A percentile compares a stretch with the other conserved stretches of the same genome.
phyloP scores from a whole-genome alignment of 1,284 basidiomycete genomes.

The Ganoderma boninense region DNA sequence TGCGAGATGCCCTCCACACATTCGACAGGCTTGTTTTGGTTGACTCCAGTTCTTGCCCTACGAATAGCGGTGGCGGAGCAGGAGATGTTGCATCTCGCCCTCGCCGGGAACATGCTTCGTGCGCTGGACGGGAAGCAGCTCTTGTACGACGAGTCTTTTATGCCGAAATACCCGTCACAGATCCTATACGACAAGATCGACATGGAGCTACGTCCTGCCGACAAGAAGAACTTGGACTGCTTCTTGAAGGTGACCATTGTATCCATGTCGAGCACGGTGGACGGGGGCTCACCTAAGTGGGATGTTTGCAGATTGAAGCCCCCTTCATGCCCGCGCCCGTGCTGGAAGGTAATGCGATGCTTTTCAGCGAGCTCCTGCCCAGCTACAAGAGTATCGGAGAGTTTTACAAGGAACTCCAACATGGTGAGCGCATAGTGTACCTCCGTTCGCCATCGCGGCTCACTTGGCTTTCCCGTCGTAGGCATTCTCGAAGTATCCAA shows the following conservation, averaged over 20 bases:
- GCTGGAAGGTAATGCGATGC: neutral
- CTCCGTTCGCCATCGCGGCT: neutral
- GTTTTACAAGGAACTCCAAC: conserved; percentile 24
- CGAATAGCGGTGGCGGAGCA: conserved; percentile 24
- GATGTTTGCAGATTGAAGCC: neutral
- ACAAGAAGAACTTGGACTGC: conserved; percentile 26
- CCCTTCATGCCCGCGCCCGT: neutral
- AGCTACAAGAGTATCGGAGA: conserved; percentile 21
- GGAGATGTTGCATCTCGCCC: conserved; percentile 32
- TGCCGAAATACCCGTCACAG: conserved; percentile 16
- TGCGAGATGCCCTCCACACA: neutral
- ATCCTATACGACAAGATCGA: conserved; percentile 27
- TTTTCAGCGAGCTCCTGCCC: neutral
- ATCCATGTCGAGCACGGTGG: neutral
- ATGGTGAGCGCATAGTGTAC: conserved; percentile 11
- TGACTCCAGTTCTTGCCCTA: neutral
- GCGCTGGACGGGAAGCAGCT: conserved; percentile 14
- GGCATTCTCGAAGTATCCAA: conserved; percentile 11
- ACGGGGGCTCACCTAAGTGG: neutral
- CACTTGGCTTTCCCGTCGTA: neutral
- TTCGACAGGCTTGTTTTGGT: neutral
- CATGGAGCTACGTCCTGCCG: conserved; percentile 24
- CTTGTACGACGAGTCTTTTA: conserved; percentile 20
- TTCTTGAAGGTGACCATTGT: conserved; percentile 26
- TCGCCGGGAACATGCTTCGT: conserved; percentile 26